Evolutionary conservation across 1,284 basidiomycete species (phyloP).

Genomic region (Melampsora americana): DNA sequence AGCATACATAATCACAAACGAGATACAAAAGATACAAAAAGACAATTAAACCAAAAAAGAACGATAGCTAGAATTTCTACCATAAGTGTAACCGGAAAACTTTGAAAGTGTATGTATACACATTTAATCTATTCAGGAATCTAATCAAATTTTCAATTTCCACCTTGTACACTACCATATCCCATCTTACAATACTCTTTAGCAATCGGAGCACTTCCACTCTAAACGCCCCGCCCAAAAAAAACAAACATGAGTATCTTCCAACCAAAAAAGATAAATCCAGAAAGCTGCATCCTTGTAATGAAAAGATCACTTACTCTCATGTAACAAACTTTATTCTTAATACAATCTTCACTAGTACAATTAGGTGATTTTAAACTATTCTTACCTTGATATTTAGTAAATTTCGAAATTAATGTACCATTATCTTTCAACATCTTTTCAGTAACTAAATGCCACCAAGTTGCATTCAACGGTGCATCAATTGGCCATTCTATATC

Average conservation of each 20-base stretch:
- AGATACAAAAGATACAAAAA: too few species aligned
- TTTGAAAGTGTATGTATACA: too few species aligned
- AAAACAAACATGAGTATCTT: background rate
- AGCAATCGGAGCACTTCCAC: conserved; percentile 10
- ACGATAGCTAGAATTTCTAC: too few species aligned
- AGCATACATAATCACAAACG: too few species aligned
- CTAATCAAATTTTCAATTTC: too few species aligned
- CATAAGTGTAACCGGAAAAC: too few species aligned
- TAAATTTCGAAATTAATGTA: conserved; percentile 58
- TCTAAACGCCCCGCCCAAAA: background rate
- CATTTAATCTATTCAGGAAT: too few species aligned
- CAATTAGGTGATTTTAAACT: conserved; percentile 63
- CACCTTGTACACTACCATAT: conserved; percentile 14
- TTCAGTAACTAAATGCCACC: conserved; percentile 65
- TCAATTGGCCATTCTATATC: conserved; percentile 45
- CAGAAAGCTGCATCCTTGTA: background rate
- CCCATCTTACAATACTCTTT: conserved; percentile 1
- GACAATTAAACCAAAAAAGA: too few species aligned
- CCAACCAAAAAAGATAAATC: background rate
- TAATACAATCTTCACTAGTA: conserved; percentile 60
- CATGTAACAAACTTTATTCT: conserved; percentile 75
- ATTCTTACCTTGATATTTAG: conserved; percentile 68
- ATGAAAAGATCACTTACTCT: background rate
- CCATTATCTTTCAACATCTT: conserved; percentile 18
- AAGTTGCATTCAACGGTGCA: conserved; percentile 57